Evolutionary conservation across 257 asterid species (phyloP).

Genomic region (Linderniella brevidens): DNA sequence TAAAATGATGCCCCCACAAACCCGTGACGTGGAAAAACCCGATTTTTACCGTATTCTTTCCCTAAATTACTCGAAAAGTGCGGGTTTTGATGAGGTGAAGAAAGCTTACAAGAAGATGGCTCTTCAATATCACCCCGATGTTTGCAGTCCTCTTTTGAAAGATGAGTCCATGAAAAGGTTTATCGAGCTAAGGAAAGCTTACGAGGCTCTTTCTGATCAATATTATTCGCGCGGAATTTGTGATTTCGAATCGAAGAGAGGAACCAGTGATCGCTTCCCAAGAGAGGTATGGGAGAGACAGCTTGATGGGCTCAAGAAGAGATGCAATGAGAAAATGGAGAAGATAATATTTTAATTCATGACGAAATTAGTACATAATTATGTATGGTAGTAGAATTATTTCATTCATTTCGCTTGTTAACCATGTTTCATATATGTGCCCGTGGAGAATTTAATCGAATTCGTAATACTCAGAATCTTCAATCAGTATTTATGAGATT

Average conservation of each 20-base stretch:
- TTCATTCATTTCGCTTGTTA: no score
- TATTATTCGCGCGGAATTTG: constrained; percentile 13
- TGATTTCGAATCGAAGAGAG: constrained; percentile 13
- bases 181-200: constrained; percentile 25
- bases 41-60: no score
- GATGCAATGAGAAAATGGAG: constrained; percentile 16
- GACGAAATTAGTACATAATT: no score
- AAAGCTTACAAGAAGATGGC: constrained; percentile 34
- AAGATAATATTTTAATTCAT: no score
- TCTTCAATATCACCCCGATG: constrained; percentile 35
- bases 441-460: no score
- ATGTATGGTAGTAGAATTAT: no score
- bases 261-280: neutral
- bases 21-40: no score
- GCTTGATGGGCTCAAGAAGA: constrained; percentile 20
- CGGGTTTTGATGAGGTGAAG: constrained; percentile 30
- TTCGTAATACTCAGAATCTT: no score
- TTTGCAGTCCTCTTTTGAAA: constrained; percentile 10
- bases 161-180: constrained; percentile 26
- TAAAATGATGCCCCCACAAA: no score
- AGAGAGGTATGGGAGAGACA: constrained; percentile 41
- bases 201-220: constrained; percentile 33
- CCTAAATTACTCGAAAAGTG: constrained; percentile 11
- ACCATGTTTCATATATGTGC: no score
- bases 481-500: no score